phyloP scores from a whole-genome alignment of 2,329 filamentous ascomycete species.

The Sphaerulina vaccinii region DNA sequence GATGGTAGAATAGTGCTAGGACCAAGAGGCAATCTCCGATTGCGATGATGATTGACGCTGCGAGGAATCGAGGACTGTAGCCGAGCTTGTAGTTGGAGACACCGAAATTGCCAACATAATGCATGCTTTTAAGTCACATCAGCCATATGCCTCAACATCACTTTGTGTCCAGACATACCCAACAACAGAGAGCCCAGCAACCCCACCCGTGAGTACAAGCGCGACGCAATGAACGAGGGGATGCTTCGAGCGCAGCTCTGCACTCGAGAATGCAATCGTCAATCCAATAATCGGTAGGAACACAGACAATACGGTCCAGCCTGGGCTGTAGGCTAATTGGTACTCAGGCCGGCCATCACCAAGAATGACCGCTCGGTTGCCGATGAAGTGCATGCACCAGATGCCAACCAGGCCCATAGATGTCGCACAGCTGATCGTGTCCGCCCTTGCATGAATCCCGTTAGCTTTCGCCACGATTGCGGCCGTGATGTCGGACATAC shows the following conservation, averaged over 20 bases:
- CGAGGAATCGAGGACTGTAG: conserved; percentile 60
- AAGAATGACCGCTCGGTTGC: conserved; percentile 74
- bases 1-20: conserved; percentile 73
- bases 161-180: conserved; percentile 34
- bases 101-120: conserved; percentile 82
- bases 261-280: conserved; percentile 67
- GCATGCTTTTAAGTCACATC: conserved; percentile 57
- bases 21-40: conserved; percentile 68
- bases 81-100: conserved; percentile 72
- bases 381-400: conserved; percentile 72
- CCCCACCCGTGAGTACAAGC: conserved; percentile 59
- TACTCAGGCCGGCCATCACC: conserved; percentile 56
- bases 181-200: conserved; percentile 73
- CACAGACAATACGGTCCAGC: conserved; percentile 73
- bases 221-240: conserved; percentile 34
- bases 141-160: not conserved
- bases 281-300: conserved; percentile 77
- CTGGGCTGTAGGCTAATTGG: conserved; percentile 71
- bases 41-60: conserved; percentile 70
- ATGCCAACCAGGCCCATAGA: conserved; percentile 52
- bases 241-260: conserved; percentile 48
- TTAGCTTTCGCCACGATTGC: conserved; percentile 3
- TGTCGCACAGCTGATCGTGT: conserved; percentile 43
- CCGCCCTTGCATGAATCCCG: conserved; percentile 36
- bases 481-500: conserved; percentile 20